Evolutionary conservation across 768 basidiomycete genomes (phyloP).

Genomic region (Cystofilobasidium bisporidii): DNA sequence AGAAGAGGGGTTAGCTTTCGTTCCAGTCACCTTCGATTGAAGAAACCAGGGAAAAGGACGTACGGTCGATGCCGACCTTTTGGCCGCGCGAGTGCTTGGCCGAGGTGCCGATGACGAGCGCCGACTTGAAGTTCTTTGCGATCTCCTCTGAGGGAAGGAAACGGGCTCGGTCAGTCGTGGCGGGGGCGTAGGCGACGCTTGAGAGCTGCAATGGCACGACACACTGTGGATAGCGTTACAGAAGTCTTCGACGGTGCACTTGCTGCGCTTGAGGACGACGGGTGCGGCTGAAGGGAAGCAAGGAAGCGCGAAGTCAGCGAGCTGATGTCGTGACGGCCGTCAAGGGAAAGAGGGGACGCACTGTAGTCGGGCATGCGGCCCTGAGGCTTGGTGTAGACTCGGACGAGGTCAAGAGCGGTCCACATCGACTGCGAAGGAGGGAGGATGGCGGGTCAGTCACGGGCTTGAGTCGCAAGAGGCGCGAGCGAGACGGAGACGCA

Average conservation of each 20-base stretch:
- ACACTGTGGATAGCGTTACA: neutral
- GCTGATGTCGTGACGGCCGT: neutral
- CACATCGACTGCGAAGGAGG: conserved; percentile 58
- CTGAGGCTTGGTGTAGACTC: conserved; percentile 89
- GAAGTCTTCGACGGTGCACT: conserved; percentile 50
- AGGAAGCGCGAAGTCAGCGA: neutral
- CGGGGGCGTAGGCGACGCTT: too few species aligned
- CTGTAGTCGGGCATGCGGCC: conserved; percentile 84
- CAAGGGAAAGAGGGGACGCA: conserved; percentile 32
- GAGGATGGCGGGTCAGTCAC: neutral
- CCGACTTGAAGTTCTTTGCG: conserved; percentile 92
- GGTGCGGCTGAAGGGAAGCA: conserved; percentile 48
- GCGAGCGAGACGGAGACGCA: conserved; percentile 5
- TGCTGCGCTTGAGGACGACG: conserved; percentile 57
- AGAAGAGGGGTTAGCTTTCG: neutral
- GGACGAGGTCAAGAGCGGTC: conserved; percentile 80
- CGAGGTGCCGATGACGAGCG: conserved; percentile 46
- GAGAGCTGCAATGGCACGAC: conserved; percentile 42
- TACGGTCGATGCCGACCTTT: conserved; percentile 74
- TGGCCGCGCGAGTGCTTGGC: conserved; percentile 97
- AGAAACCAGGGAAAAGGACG: conserved; percentile 34
- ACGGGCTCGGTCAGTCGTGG: neutral
- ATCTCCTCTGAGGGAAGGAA: conserved; percentile 50
- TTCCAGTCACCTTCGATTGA: too few species aligned
- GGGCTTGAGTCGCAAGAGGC: neutral